phyloP scores from a whole-genome alignment of 2,329 filamentous ascomycete species.

The Talaromyces atroroseus region DNA sequence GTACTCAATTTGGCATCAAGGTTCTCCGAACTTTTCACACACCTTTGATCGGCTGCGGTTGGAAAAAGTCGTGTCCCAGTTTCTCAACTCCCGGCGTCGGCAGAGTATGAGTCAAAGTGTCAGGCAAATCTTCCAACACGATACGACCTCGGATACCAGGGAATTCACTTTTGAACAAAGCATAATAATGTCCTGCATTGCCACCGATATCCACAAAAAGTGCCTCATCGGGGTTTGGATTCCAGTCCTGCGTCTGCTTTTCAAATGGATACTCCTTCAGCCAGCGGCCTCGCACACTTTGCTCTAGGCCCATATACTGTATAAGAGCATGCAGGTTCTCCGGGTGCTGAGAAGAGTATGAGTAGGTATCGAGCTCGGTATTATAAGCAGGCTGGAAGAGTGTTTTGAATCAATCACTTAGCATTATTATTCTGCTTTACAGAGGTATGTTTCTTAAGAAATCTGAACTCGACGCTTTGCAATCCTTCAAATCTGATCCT shows the following conservation, averaged over 20 bases:
- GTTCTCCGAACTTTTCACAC: neutral
- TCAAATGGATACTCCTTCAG: conserved; percentile 17
- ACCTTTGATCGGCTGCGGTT: conserved; percentile 3
- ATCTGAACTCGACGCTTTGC: too few relatives aligned
- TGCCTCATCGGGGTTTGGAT: conserved; percentile 2
- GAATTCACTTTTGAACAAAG: conserved; percentile 32
- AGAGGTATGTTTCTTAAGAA: neutral
- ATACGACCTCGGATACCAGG: conserved; percentile 37
- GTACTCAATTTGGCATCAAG: neutral
- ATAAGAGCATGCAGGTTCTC: conserved; percentile 31
- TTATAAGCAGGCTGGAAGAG: conserved; percentile 23
- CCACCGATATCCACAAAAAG: conserved; percentile 20
- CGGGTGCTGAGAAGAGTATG: conserved; percentile 20
- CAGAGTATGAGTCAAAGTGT: conserved; percentile 27
- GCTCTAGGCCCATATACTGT: conserved; percentile 37
- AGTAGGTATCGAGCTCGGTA: conserved; percentile 23
- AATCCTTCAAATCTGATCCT: neutral
- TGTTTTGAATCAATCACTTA: neutral
- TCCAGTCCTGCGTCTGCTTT: conserved; percentile 16
- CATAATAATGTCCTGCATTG: conserved; percentile 18
- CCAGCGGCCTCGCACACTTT: conserved; percentile 33
- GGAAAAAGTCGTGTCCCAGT: conserved; percentile 18
- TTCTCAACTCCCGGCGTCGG: conserved; percentile 13
- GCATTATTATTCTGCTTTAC: neutral
- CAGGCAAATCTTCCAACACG: conserved; percentile 45